phyloP scores from a whole-genome alignment of 139 green algal species.

The Protoeuglena noctilucae region DNA sequence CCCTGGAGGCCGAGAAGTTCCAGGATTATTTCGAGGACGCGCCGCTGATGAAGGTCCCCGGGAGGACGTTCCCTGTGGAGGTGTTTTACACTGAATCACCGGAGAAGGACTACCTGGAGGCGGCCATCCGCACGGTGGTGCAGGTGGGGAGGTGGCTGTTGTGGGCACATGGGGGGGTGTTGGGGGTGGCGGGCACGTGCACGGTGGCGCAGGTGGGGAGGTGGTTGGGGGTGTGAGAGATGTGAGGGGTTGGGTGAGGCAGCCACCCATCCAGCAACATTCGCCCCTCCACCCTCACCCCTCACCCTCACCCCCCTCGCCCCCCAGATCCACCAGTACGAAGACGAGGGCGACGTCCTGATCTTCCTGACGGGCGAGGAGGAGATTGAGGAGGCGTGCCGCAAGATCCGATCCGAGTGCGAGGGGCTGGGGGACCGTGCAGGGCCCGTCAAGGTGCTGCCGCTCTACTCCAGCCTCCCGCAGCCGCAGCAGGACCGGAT shows the following conservation, averaged over 20 bases:
- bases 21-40: conserved; percentile 90
- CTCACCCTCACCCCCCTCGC: no score
- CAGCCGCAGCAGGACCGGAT: conserved; percentile 91
- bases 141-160: no score
- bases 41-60: conserved; percentile 94
- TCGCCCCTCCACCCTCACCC: background rate
- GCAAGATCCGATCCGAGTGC: conserved; percentile 70
- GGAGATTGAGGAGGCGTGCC: conserved; percentile 98
- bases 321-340: conserved; percentile 62
- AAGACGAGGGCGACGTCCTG: conserved; percentile 78
- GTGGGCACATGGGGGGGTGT: no score
- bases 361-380: conserved; percentile 98
- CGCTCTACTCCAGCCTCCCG: conserved; percentile 92
- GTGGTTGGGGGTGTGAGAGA: no score
- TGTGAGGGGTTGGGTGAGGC: no score
- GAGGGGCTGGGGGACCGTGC: conserved; percentile 30
- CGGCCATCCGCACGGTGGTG: conserved; percentile 90
- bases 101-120: conserved; percentile 95
- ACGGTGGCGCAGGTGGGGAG: no score
- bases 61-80: conserved; percentile 89
- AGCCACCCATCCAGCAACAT: no score
- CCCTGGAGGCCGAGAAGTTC: conserved; percentile 98
- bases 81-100: conserved; percentile 99
- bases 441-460: conserved; percentile 81
- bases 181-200: no score